Base-by-base conservation (phyloP, 164 flowering plant species). In the Piper betle region DNA sequence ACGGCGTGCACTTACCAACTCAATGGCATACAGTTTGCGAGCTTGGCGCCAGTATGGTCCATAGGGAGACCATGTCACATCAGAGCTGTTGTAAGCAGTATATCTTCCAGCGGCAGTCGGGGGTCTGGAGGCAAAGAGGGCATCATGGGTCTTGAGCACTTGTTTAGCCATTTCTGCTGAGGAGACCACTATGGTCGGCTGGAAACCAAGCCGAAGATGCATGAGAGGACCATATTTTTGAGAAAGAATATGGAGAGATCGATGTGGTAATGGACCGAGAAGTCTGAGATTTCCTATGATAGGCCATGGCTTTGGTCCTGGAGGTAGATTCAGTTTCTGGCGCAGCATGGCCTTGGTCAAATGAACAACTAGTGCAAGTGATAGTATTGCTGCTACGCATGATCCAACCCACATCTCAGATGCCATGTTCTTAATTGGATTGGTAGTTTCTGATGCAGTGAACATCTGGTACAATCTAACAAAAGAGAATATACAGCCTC, bases 31-130 rank as follows among this genome's bases (percentile, higher is more conserved):
- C 79, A 86, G 78, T 52, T 68, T 76, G 0, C 96, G 78, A 0
- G 85, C 87, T 62, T 86, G 87, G 1, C 91, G 78, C 91, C 94
- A 89, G 61, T 86, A 85, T 0, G 91, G 73, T 6, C 93, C 93
- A 68, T 86, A 83, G 0, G 77, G 89, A 7, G 91, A 76, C 91
- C 91, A 89, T 0, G 84, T 78, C 56, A 88, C 80, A 71, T 83
- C 78, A 37, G 87, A 80, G 68, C 81, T 81, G 62, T 83, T 78
- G 73, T 83, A 84, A 19, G 85, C 80, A 1, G 86, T 84, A 76
- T 83, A 75, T 60, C 81, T 81, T 0, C 91, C 91, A 46, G 94
- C 89, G 0, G 88, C 80, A 12, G 72, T 76, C 69, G 77, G 73
- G 17, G 96, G 94, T 18, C 96, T 75, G 39, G 53, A 53, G 4